Evolutionary conservation across 176 grass and related monocot genomes (phyloP), one percentile per base, ranked within the genome.

Genomic region (Elaeis guineensis): DNA sequence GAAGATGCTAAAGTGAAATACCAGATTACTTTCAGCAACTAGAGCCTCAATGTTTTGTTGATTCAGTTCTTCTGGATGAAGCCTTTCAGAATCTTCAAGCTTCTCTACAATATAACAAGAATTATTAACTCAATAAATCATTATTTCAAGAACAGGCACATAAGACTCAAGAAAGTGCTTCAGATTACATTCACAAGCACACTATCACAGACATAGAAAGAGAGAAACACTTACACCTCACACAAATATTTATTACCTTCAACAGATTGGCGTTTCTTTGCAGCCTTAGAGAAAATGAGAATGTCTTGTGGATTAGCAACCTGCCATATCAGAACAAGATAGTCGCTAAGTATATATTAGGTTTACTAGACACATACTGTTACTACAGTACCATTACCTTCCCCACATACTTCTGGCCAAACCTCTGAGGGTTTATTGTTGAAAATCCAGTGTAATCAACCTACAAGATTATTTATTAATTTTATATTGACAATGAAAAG

Each of bases 231-330:
- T 39, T 39, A 1, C 32, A 44, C 35, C 35, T 44, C 35, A 44
- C 6, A 35, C 11, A 44, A 44, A 44, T 70, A 51, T 61, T 11
- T 64, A 16, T 16, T 78, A 96, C 91, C 83, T 82, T 62, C 52
- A 26, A 39, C 22, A 59, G 32, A 74, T 72, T 57, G 72, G 21
- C 12, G 35, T 21, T 51, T 75, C 63, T 80, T 85, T 75, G 69
- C 23, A 72, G 84, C 77, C 69, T 71, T 88, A 69, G 75, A 85
- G 23, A 97, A 80, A 54, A 76, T 66, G 55, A 97, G 67, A 58
- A 97, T 71, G 12, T 97, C 81, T 78, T 91, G 81, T 28, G 84
- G 87, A 71, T 97, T 97, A 6, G 87, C 87, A 67, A 97, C 87
- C 92, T 97, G 75, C 11, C 5, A 72, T 20, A 1, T 5, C 39